Percentiles rank a stretch among this genome's conserved stretches.
Conservation (phyloP, 306 rosid genomes). For the Cicer judaicum region DNA sequence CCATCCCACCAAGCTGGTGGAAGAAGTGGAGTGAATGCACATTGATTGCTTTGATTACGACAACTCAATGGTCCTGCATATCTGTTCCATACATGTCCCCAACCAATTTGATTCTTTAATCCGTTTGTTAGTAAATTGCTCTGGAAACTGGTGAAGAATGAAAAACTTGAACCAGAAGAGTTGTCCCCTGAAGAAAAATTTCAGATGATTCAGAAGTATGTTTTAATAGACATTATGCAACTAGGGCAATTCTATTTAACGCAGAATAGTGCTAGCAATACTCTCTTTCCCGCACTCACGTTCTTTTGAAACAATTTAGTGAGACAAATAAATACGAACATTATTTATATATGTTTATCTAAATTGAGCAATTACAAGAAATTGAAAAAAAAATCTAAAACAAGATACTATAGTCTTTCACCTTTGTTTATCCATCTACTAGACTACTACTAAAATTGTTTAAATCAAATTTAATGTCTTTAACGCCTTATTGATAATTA, state of each 20-base stretch:
- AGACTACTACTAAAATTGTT: too few species aligned
- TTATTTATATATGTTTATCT: too few species aligned
- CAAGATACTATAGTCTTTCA: too few species aligned
- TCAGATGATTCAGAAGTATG: conserved; percentile 23
- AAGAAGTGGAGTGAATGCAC: conserved; percentile 87
- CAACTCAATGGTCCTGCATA: conserved; percentile 88
- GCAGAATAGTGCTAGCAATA: too few species aligned
- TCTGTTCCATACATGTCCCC: conserved; percentile 99
- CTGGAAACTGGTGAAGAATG: conserved; percentile 86
- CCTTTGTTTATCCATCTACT: too few species aligned
- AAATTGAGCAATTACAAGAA: too few species aligned
- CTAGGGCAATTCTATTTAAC: neutral
- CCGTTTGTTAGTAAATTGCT: conserved; percentile 74
- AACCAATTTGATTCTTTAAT: conserved; percentile 82
- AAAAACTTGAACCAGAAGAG: conserved; percentile 60
- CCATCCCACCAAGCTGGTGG: conserved; percentile 98
- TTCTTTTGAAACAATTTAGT: too few species aligned
- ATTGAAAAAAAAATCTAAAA: too few species aligned
- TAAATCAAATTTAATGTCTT: too few species aligned
- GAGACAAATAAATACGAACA: too few species aligned
- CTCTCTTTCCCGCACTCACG: too few species aligned
- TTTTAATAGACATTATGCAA: conserved; percentile 17
- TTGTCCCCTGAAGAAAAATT: conserved; percentile 58
- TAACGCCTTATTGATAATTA: too few species aligned
- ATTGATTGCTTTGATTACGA: conserved; percentile 68